Evolutionary conservation across 768 basidiomycete species (phyloP), one percentile per base, ranked within the genome.

Genomic region (Tylopilus intermedius): DNA sequence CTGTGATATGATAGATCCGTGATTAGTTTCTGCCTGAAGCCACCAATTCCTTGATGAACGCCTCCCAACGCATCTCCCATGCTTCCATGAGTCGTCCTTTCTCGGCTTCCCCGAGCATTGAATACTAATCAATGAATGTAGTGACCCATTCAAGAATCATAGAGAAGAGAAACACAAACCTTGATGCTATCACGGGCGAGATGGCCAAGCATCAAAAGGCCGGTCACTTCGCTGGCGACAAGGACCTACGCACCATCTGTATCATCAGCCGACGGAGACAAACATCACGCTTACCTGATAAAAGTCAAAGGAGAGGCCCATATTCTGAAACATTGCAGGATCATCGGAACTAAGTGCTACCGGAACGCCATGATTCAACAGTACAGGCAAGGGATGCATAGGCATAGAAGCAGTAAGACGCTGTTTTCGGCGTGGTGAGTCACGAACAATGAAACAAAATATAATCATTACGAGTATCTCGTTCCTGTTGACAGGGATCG

Each of bases 361-460:
- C 3, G 84, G 82, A 8, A 90, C 76, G 1, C 87, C 86, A 54
- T 88, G 74, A 64, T 86, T 90, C 45, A 90, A 64, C 35, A 88
- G 62, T n/a, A 79, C 73, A 1, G 86, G 85, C 26, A 90, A 72
- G 1, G 86, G 87, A 64, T 90, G 88, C 78, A 81, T 84, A 2
- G 83, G 83, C 81, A 90, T 90, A 5, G 87, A 88, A 8, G 86
- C 81, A 3, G 87, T 85, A 48, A 88, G 71, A 9, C 87, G 81
- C 85, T 88, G 58, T 48, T 24, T 22, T 32, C 32, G 50, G 18
- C 22, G 22, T 43, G 5, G 22, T 37, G 2, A 50, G 39, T 39
- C 22, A 39, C 9, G 26, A 41, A 18, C 8, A 30, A 43, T 24
- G 9, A 41, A 55, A 46, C 41, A 1, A 33, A 39, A 5, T 47